Conservation (phyloP, 768 basidiomycete genomes). For the Auricularia auricula-judae region DNA sequence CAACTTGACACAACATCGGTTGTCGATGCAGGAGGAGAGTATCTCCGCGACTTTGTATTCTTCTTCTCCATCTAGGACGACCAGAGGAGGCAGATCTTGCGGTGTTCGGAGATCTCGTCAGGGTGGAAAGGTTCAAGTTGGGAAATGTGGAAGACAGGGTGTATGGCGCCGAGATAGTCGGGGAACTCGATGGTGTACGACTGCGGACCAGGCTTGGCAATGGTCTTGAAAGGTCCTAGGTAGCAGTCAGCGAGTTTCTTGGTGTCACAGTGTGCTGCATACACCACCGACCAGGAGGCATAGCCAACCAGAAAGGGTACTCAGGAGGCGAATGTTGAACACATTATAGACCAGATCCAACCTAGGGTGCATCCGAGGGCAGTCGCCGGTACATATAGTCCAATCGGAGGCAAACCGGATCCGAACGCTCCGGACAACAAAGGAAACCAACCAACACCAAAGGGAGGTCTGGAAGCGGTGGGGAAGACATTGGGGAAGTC, state of each 20-base stretch:
- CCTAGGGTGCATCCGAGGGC: no score
- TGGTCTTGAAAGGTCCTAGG: conserved; percentile 14
- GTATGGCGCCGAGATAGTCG: conserved; percentile 10
- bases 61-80: conserved; percentile 6
- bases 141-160: conserved; percentile 13
- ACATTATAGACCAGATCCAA: no score
- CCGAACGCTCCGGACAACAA: no score
- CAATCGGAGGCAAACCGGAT: no score
- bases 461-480: no score
- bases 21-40: conserved; percentile 10
- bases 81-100: conserved; percentile 4
- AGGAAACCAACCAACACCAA: no score
- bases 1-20: background rate
- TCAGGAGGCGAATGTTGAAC: no score
- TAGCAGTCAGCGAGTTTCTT: conserved; percentile 14
- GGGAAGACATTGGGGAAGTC: no score
- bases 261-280: background rate
- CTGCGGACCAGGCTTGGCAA: conserved; percentile 10
- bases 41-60: conserved; percentile 11
- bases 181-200: conserved; percentile 15
- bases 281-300: no score
- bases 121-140: background rate
- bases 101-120: background rate
- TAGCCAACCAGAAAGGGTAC: no score
- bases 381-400: no score